Percentiles rank a stretch among this genome's conserved stretches.
phyloP scores from a whole-genome alignment of 169 alveolate species.

The Plasmodium sp. region DNA sequence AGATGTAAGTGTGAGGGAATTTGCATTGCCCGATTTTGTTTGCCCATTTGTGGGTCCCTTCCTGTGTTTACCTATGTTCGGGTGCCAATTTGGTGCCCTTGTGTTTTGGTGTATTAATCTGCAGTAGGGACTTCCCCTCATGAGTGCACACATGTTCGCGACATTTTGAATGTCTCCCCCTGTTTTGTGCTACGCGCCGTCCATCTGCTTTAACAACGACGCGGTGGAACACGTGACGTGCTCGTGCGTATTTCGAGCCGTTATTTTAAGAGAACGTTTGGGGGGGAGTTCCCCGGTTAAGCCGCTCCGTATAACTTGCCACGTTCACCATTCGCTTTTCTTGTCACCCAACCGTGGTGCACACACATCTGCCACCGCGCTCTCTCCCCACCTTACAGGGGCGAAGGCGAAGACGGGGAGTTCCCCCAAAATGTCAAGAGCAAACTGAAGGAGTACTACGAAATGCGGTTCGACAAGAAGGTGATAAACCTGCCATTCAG shows the following conservation, averaged over 20 bases:
- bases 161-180: not conserved
- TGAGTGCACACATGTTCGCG: not conserved
- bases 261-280: not conserved
- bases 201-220: not conserved
- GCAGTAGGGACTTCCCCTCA: not conserved
- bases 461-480: constrained; percentile 66
- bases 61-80: not conserved
- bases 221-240: not conserved
- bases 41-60: not conserved
- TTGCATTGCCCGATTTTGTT: not conserved
- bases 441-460: constrained; percentile 51
- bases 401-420: constrained; percentile 9
- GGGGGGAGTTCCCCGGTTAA: not conserved
- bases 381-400: not conserved
- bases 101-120: not conserved
- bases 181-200: not conserved
- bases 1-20: constrained; percentile 31
- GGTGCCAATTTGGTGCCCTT: not conserved
- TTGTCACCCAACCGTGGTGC: not conserved
- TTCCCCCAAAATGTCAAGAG: constrained; percentile 22
- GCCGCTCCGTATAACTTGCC: not conserved
- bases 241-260: not conserved
- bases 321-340: not conserved
- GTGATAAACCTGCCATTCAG: constrained; percentile 82
- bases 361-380: not conserved